These are phyloP conservation scores for Catharanthus roseus DNA, from an alignment of 257 asterid genomes.

Conservation along the genomic window DNA sequence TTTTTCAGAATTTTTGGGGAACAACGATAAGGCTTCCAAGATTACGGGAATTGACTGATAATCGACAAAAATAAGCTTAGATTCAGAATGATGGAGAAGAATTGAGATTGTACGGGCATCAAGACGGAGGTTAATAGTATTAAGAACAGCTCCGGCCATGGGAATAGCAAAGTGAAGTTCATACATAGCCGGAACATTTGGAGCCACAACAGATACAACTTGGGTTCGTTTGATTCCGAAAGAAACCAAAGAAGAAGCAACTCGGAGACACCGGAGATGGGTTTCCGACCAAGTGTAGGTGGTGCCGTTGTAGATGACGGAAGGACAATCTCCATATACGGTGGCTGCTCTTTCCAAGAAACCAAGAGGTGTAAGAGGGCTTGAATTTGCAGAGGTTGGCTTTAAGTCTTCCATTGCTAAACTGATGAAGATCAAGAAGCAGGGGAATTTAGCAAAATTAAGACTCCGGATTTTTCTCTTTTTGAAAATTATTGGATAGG, in stretches of 20 bases:
- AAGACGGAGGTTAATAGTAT: conserved; percentile 60
- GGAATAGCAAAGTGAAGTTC: conserved; percentile 75
- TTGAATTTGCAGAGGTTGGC: conserved; percentile 38
- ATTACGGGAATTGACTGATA: conserved; percentile 36
- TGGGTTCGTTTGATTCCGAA: conserved; percentile 45
- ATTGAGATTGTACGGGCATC: conserved; percentile 59
- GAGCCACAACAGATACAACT: conserved; percentile 65
- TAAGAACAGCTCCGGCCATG: conserved; percentile 72
- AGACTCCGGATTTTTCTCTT: too few species aligned
- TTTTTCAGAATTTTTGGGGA: conserved; percentile 25
- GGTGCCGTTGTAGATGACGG: conserved; percentile 39
- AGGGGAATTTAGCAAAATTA: too few species aligned
- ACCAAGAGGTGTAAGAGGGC: conserved; percentile 51
- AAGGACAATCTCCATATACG: conserved; percentile 53
- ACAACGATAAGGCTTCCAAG: conserved; percentile 47
- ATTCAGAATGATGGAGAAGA: conserved; percentile 49
- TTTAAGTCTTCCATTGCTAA: conserved; percentile 19
- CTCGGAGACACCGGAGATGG: conserved; percentile 35
- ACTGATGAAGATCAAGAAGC: too few species aligned
- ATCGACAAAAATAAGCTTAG: conserved; percentile 58
- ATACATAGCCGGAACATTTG: conserved; percentile 72
- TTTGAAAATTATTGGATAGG: too few species aligned
- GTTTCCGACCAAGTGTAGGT: conserved; percentile 59
- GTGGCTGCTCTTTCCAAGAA: conserved; percentile 57
- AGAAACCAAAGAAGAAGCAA: conserved; percentile 53